phyloP scores from a whole-genome alignment of 1,284 basidiomycete species.

The Microbotryomycetes sp. region DNA sequence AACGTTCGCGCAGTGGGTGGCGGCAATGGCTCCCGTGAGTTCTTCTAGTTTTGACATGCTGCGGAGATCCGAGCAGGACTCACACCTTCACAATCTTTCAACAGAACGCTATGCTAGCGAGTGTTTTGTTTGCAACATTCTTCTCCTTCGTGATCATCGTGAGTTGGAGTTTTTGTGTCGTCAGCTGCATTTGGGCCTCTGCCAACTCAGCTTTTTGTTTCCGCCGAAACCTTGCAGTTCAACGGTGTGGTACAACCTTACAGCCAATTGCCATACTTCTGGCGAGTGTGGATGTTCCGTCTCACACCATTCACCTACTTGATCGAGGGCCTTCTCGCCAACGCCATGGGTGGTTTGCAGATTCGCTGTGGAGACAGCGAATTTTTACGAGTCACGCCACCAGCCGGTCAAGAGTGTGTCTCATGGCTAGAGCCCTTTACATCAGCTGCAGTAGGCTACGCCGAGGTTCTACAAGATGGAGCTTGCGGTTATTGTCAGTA shows the following conservation, averaged over 20 bases:
- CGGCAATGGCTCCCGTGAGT: conserved; percentile 58
- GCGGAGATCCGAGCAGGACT: neutral
- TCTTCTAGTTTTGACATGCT: conserved; percentile 25
- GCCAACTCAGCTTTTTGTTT: conserved; percentile 21
- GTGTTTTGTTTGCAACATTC: conserved; percentile 27
- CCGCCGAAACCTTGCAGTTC: conserved; percentile 45
- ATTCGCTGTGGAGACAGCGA: conserved; percentile 46
- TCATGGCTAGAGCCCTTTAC: conserved; percentile 43
- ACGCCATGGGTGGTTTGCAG: conserved; percentile 40
- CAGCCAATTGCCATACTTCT: conserved; percentile 57
- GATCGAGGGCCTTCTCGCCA: conserved; percentile 44
- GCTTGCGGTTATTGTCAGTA: conserved; percentile 43
- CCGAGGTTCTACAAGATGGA: conserved; percentile 37
- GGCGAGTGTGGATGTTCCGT: conserved; percentile 70
- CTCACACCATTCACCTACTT: conserved; percentile 61
- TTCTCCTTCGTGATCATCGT: conserved; percentile 44
- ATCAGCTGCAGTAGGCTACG: conserved; percentile 41
- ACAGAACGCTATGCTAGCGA: conserved; percentile 6
- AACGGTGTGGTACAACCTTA: conserved; percentile 44
- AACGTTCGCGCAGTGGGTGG: conserved; percentile 57
- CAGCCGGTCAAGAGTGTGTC: conserved; percentile 44
- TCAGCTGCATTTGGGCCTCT: conserved; percentile 41
- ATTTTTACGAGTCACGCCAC: conserved; percentile 43
- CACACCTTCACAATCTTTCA: neutral
- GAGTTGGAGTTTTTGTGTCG: conserved; percentile 39